Evolutionary conservation across 805 yeast genomes (phyloP).

Genomic region (Wickerhamomyces hampshirensis): DNA sequence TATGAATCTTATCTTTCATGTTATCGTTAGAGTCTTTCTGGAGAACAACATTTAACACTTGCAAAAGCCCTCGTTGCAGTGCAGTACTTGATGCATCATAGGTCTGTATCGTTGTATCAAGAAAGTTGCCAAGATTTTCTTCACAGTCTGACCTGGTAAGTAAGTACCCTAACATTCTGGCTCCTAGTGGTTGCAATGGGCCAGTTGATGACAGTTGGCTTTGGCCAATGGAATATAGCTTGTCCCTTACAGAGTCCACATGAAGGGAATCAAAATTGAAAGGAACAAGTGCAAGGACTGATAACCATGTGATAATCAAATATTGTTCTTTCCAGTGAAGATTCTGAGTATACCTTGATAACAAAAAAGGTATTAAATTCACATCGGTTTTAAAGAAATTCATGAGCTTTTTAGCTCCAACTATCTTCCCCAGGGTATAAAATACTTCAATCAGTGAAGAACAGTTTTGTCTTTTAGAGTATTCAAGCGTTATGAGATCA

Average conservation of each 20-base stretch:
- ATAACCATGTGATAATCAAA: conserved; percentile 64
- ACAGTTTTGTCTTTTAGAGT: conserved; percentile 19
- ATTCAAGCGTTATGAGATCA: conserved; percentile 13
- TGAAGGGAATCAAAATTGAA: conserved; percentile 49
- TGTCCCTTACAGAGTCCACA: conserved; percentile 21
- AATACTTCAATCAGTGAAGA: conserved; percentile 29
- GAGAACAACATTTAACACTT: conserved; percentile 16
- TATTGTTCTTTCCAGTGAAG: conserved; percentile 43
- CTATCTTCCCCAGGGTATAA: conserved; percentile 59
- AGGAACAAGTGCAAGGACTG: conserved; percentile 67
- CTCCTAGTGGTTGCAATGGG: conserved; percentile 26
- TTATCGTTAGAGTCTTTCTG: conserved; percentile 16
- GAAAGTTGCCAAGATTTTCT: conserved; percentile 7
- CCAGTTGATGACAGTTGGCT: conserved; percentile 41
- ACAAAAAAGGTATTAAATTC: conserved; percentile 37
- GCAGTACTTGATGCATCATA: too few relatives aligned
- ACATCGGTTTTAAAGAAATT: conserved; percentile 59
- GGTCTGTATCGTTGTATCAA: conserved; percentile 15
- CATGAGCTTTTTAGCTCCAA: conserved; percentile 60
- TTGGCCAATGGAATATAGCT: conserved; percentile 33
- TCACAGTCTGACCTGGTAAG: conserved; percentile 24
- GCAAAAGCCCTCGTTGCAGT: conserved; percentile 13
- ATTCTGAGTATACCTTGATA: conserved; percentile 20
- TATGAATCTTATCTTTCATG: neutral
- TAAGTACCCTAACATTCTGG: conserved; percentile 27